A percentile compares a stretch with the other conserved stretches of the same genome.
Conservation (phyloP, 768 basidiomycete species). For the Candolleomyces efflorescens region DNA sequence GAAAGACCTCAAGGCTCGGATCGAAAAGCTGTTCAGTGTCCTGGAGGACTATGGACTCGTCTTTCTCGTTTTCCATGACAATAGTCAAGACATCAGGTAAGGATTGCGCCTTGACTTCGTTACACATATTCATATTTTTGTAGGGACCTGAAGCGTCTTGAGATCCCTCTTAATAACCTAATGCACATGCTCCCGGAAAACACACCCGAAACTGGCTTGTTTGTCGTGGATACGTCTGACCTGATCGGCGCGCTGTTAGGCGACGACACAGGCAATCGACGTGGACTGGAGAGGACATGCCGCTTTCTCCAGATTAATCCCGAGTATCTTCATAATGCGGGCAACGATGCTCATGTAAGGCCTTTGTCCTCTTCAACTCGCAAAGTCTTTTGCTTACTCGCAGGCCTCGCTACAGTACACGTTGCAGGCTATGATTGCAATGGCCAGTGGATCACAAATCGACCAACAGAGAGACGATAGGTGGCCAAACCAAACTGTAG, state of each 20-base stretch:
- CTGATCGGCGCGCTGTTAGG: conserved; percentile 76
- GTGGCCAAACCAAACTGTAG: conserved; percentile 62
- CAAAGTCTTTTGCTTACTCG: neutral
- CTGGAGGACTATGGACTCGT: conserved; percentile 50
- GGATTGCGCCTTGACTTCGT: conserved; percentile 6
- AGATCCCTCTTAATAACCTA: conserved; percentile 49
- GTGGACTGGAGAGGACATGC: conserved; percentile 59
- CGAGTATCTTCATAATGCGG: conserved; percentile 71
- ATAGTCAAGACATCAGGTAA: conserved; percentile 72
- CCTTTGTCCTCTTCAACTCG: neutral
- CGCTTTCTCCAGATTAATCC: conserved; percentile 56
- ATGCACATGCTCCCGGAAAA: conserved; percentile 55
- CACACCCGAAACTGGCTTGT: conserved; percentile 49
- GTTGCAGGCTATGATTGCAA: conserved; percentile 55
- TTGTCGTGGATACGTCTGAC: conserved; percentile 68
- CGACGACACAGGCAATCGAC: conserved; percentile 44
- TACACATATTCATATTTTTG: conserved; percentile 5
- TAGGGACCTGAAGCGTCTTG: conserved; percentile 57
- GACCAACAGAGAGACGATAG: conserved; percentile 75
- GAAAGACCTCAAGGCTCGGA: conserved; percentile 45
- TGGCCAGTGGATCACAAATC: conserved; percentile 71
- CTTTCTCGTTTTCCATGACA: conserved; percentile 80
- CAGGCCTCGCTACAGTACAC: conserved; percentile 52
- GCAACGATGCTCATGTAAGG: conserved; percentile 79
- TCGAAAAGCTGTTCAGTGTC: conserved; percentile 41